Percentiles rank a stretch among this genome's conserved stretches.
phyloP scores from a whole-genome alignment of 225 moss, liverwort and hornwort genomes.

The Thuidium tamariscinum region DNA sequence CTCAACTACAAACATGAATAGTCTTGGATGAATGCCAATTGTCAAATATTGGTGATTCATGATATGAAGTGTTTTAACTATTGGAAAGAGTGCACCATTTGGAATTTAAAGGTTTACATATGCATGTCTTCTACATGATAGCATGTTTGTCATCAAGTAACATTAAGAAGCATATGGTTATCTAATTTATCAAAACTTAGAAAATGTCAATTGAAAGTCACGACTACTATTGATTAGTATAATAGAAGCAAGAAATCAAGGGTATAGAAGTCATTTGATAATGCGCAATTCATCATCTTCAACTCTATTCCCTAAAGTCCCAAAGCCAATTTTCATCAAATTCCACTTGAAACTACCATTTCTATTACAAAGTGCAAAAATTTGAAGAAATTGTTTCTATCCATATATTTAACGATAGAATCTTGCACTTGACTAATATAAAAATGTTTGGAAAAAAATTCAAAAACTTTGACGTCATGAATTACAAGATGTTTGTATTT shows the following conservation, averaged over 20 bases:
- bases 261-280: fast-evolving
- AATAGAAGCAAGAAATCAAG: background rate
- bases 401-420: no score
- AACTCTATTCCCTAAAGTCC: no score
- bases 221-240: fast-evolving
- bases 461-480: fast-evolving
- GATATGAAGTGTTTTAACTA: no score
- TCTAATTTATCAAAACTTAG: background rate
- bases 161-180: background rate
- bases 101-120: background rate
- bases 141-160: background rate
- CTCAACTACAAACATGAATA: no score
- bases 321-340: background rate
- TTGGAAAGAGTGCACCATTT: background rate
- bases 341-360: background rate
- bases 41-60: no score
- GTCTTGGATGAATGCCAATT: no score
- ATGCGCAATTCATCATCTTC: background rate
- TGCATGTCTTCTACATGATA: fast-evolving
- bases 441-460: fast-evolving
- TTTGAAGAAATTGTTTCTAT: no score
- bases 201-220: background rate
- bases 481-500: no score
- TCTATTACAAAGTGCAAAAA: background rate
- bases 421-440: background rate